These are phyloP conservation scores for Volvox africanus DNA, from an alignment of 139 green algal genomes.

Conservation along the genomic window DNA sequence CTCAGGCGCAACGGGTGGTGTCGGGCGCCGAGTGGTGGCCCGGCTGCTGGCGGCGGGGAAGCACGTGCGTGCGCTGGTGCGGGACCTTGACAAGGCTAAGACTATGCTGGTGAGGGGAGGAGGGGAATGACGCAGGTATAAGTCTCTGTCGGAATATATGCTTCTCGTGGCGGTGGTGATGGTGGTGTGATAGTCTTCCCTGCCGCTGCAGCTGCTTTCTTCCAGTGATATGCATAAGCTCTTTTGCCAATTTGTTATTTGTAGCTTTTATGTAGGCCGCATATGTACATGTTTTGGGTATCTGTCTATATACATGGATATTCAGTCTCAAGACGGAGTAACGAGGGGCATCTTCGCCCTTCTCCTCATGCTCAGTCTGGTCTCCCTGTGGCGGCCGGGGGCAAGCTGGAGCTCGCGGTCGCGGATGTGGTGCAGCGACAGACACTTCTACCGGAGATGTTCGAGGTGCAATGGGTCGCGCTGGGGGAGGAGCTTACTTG, in stretches of 20 bases:
- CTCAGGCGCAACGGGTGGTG: conserved; percentile 84
- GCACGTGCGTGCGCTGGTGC: conserved; percentile 83
- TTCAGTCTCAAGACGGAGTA: no score
- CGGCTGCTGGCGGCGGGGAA: conserved; percentile 73
- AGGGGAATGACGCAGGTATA: no score
- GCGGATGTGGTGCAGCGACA: conserved; percentile 83
- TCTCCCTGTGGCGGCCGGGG: conserved; percentile 59
- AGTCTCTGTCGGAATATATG: neutral
- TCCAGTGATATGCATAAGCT: no score
- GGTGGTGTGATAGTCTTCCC: no score
- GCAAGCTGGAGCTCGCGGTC: conserved; percentile 77
- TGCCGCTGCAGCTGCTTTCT: no score
- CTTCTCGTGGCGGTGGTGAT: neutral
- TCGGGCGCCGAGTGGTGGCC: conserved; percentile 85
- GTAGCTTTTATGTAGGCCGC: no score
- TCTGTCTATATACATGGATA: no score
- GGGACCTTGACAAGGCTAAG: conserved; percentile 75
- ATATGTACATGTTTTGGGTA: no score
- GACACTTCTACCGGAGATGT: conserved; percentile 83
- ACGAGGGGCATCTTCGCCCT: neutral
- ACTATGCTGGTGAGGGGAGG: conserved; percentile 70
- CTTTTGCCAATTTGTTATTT: no score
- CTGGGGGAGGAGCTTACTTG: neutral
- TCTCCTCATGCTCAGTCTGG: conserved; percentile 6
- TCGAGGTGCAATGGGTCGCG: conserved; percentile 47